Evolutionary conservation across 257 asterid species (phyloP).

Genomic region (Echium plantagineum): DNA sequence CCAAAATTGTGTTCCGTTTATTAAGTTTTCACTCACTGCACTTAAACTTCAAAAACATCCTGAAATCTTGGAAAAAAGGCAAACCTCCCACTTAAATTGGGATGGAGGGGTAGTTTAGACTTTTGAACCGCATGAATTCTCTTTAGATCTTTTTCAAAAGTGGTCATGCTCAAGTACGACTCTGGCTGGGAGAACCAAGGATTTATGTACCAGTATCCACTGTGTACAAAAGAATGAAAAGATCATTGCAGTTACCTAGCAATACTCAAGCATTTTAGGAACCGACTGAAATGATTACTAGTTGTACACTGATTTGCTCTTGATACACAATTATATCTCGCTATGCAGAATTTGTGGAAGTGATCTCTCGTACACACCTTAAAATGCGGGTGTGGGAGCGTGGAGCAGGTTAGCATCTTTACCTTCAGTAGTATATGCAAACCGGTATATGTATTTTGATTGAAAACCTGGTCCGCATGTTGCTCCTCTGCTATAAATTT

Average conservation of each 20-base stretch:
- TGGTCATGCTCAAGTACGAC: too few relatives aligned
- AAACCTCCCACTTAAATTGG: too few relatives aligned
- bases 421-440: background rate
- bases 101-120: background rate
- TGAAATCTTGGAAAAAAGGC: too few relatives aligned
- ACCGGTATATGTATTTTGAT: background rate
- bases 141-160: too few relatives aligned
- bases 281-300: background rate
- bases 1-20: too few relatives aligned
- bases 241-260: background rate
- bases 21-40: too few relatives aligned
- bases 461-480: background rate
- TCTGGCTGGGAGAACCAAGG: too few relatives aligned
- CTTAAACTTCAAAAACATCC: too few relatives aligned
- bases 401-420: conserved; percentile 65
- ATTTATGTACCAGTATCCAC: too few relatives aligned
- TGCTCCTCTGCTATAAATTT: background rate
- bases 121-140: background rate
- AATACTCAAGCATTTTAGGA: background rate
- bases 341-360: conserved; percentile 82
- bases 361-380: conserved; percentile 67
- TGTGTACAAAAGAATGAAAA: too few relatives aligned
- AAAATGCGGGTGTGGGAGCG: conserved; percentile 99
- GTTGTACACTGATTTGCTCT: background rate
- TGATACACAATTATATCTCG: background rate